Conservation (phyloP, 2,329 filamentous ascomycete species). For the Cadophora sp. region DNA sequence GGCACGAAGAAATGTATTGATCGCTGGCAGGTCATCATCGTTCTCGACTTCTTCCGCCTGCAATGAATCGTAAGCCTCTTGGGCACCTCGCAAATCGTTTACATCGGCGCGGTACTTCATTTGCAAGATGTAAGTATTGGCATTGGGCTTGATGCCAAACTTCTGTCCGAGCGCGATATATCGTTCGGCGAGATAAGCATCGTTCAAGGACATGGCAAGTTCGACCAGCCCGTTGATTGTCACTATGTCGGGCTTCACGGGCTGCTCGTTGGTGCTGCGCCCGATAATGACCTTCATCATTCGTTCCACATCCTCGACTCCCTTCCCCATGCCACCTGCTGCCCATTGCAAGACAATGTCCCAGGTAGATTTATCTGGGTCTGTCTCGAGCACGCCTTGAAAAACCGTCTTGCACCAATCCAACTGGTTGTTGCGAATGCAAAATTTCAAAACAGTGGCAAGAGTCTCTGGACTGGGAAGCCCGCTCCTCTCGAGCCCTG, state of each 20-base stretch:
- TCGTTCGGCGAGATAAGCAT: conserved; percentile 75
- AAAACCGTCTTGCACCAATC: conserved; percentile 70
- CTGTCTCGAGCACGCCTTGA: conserved; percentile 49
- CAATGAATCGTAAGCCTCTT: conserved; percentile 68
- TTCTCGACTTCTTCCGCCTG: conserved; percentile 60
- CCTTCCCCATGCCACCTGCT: conserved; percentile 70
- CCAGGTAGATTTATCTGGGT: conserved; percentile 64
- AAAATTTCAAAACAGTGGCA: conserved; percentile 64
- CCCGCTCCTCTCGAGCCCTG: conserved; percentile 18
- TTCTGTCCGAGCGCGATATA: conserved; percentile 72
- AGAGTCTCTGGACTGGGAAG: conserved; percentile 49
- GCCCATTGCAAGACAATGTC: conserved; percentile 80
- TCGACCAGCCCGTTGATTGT: conserved; percentile 81
- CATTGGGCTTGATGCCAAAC: conserved; percentile 70
- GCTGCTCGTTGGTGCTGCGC: conserved; percentile 54
- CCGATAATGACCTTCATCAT: conserved; percentile 74
- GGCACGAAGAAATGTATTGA: conserved; percentile 76
- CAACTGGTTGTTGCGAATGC: conserved; percentile 62
- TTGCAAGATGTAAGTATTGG: conserved; percentile 74
- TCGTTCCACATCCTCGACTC: conserved; percentile 73
- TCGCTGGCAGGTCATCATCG: conserved; percentile 64
- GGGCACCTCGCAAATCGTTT: conserved; percentile 74
- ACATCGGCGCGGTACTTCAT: conserved; percentile 78
- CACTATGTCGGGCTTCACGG: conserved; percentile 65
- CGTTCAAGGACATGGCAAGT: conserved; percentile 72